Percentiles rank a stretch among this genome's conserved stretches.
These are phyloP conservation scores for Calonectria pauciramosa DNA, from an alignment of 2,329 filamentous ascomycete genomes.

Conservation along the genomic window DNA sequence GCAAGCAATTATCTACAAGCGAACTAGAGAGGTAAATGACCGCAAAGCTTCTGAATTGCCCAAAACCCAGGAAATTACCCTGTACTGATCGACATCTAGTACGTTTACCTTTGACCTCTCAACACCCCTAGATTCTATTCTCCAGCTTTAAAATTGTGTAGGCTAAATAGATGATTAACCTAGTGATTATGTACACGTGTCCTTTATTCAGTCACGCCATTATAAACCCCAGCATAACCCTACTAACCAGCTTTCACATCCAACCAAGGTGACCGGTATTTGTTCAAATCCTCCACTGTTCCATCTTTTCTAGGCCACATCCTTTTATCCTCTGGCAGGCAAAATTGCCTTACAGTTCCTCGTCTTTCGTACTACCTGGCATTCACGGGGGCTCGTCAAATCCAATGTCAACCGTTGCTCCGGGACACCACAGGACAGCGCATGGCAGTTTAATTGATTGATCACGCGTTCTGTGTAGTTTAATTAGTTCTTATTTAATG, in stretches of 20 bases:
- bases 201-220: background rate
- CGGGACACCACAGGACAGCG: background rate
- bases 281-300: background rate
- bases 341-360: background rate
- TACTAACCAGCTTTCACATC: background rate
- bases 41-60: background rate
- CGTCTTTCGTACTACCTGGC: too few relatives aligned
- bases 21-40: background rate
- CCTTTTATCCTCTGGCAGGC: background rate
- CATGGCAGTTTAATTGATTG: background rate
- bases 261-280: background rate
- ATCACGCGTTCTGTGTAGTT: background rate
- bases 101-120: background rate
- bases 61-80: background rate
- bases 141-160: background rate
- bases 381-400: background rate
- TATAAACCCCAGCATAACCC: background rate
- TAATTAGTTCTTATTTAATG: background rate
- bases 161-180: background rate
- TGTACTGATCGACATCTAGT: background rate
- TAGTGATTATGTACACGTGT: background rate
- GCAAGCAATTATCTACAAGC: background rate
- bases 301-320: background rate
- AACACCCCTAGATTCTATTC: background rate
- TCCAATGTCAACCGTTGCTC: background rate